Conservation (phyloP, 108 stramenopile species). For the Conticribra guillardii region DNA sequence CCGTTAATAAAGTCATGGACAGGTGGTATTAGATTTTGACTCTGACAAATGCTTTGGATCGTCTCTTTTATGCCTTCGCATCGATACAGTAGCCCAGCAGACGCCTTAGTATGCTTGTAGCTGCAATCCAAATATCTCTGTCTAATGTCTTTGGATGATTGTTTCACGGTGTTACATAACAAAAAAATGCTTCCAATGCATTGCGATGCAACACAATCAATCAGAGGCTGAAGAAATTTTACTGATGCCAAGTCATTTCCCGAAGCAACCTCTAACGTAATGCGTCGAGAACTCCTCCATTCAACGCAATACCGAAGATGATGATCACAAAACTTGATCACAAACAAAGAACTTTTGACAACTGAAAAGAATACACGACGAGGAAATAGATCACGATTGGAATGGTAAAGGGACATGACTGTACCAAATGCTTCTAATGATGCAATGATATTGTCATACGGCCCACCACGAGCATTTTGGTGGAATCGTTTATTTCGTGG, state of each 20-base stretch:
- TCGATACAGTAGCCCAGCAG: slow-evolving; percentile 21
- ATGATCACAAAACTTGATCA: slow-evolving; percentile 29
- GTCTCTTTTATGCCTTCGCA: slow-evolving; percentile 38
- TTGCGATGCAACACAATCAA: slow-evolving; percentile 23
- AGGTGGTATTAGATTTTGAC: slow-evolving; percentile 26
- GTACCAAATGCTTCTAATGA: slow-evolving; percentile 24
- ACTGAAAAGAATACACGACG: slow-evolving; percentile 14
- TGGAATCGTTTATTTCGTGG: slow-evolving; percentile 1
- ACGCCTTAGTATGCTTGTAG: slow-evolving; percentile 31
- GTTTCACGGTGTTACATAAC: slow-evolving; percentile 22
- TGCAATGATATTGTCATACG: slow-evolving; percentile 25
- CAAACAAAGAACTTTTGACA: slow-evolving; percentile 16
- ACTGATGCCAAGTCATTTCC: slow-evolving; percentile 30
- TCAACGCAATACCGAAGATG: slow-evolving; percentile 33
- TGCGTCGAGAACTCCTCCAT: slow-evolving; percentile 36
- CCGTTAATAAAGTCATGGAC: too few relatives aligned
- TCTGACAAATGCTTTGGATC: slow-evolving; percentile 22
- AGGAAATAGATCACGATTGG: slow-evolving; percentile 9
- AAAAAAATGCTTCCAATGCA: slow-evolving; percentile 27
- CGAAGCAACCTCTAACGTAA: slow-evolving; percentile 1
- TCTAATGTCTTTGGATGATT: neutral
- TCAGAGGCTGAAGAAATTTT: slow-evolving; percentile 35
- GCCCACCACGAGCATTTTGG: neutral
- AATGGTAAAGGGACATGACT: slow-evolving; percentile 16
- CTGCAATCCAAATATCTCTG: neutral